Base-by-base conservation (phyloP, 164 flowering plant species). In the Cinnamomum micranthum region DNA sequence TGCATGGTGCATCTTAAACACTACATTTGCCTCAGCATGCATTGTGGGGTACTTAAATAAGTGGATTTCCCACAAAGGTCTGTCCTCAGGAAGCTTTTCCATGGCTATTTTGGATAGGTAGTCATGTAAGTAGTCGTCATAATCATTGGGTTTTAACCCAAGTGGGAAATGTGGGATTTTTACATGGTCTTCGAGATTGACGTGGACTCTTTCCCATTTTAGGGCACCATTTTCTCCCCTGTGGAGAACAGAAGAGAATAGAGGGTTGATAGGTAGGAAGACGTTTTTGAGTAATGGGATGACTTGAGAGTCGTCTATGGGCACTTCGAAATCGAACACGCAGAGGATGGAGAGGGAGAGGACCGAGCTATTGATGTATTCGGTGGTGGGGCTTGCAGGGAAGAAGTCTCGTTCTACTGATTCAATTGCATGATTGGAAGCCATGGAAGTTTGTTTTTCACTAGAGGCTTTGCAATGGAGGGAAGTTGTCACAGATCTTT, bases 1-100 rank as follows among this genome's bases (percentile, higher is more conserved):
- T 2, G 92, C 81, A 74, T 91, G 95, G 76, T 88, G 90, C 68
- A 91, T 83, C 85, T 85, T 91, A 74, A 89, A 81, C 1, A 89
- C 71, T 1, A 86, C 0, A 19, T 65, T 69, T 10, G 12, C 71
- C 3, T 51, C 71, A 0, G 71, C 71, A 7, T 20, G 3, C 9
- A 23, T 69, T 69, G 51, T 69, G 23, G 55, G 71, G 71, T 35
- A 69, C 52, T 69, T 33, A 17, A 69, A 13, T 35, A 47, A 19
- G 52, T 69, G 71, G 28, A 69, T 20, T 22, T 69, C 71, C 71
- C 71, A 33, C 20, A 69, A 12, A 15, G 71, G 71, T 7, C 27
- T 22, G 50, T 69, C 51, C 20, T 47, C 50, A 11, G 78, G 63
- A 20, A 77, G 74, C 23, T 27, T 28, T 10, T 77, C 78, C 35